phyloP scores from a whole-genome alignment of 2,329 filamentous ascomycete genomes.

The Leptographium radiaticola region DNA sequence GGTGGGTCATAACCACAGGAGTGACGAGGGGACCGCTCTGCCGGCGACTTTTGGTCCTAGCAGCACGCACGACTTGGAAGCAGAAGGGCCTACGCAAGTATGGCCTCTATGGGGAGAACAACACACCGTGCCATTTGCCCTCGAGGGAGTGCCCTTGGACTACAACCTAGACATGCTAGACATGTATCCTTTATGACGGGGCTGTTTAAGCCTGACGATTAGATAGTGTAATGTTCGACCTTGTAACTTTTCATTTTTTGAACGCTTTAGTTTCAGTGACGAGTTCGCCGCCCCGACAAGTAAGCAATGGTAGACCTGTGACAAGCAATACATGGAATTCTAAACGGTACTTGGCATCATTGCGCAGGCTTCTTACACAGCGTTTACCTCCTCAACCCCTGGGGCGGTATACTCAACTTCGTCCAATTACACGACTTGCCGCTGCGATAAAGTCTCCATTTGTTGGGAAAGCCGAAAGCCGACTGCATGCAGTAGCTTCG shows the following conservation, averaged over 20 bases:
- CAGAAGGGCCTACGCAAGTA: background rate
- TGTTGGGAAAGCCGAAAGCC: background rate
- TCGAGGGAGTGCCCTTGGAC: slow-evolving; percentile 3
- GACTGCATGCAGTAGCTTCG: background rate
- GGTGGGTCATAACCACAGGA: background rate
- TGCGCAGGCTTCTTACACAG: too few relatives aligned
- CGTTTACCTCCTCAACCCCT: too few relatives aligned
- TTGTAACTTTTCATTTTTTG: too few relatives aligned
- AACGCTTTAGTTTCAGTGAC: too few relatives aligned
- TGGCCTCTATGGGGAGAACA: slow-evolving; percentile 6
- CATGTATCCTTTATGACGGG: background rate
- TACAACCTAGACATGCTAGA: slow-evolving; percentile 5
- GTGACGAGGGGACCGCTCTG: background rate
- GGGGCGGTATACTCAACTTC: too few relatives aligned
- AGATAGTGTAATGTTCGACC: too few relatives aligned
- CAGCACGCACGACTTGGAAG: background rate
- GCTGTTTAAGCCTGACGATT: too few relatives aligned
- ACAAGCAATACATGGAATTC: too few relatives aligned
- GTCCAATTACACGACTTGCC: too few relatives aligned
- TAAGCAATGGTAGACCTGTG: too few relatives aligned
- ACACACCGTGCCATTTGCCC: slow-evolving; percentile 3
- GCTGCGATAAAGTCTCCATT: background rate
- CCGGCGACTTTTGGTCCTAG: background rate
- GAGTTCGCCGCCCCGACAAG: too few relatives aligned
- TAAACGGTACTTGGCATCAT: too few relatives aligned